Conservation (phyloP, 2,329 filamentous ascomycete genomes). For the Dryadomyces sulphureus region DNA sequence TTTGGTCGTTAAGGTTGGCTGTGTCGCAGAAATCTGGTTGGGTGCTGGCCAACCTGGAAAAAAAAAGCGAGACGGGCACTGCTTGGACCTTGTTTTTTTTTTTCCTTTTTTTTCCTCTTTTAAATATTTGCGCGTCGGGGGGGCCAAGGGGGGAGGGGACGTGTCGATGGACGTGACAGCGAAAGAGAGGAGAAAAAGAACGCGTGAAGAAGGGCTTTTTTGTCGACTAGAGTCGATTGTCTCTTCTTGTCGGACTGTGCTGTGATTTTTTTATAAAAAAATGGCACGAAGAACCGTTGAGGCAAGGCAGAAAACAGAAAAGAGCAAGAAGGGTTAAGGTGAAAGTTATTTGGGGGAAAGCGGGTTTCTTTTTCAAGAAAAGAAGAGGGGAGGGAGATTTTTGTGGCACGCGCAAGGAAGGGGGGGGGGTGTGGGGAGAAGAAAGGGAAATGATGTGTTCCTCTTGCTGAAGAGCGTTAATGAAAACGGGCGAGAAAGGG, state of each 20-base stretch:
- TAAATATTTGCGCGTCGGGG: neutral
- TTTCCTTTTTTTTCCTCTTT: neutral
- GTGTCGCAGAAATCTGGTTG: slow-evolving; percentile 43
- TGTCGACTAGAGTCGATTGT: neutral
- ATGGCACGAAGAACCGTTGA: neutral
- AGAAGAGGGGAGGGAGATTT: slow-evolving; percentile 7
- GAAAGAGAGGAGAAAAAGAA: neutral
- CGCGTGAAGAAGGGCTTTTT: neutral
- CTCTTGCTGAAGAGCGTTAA: slow-evolving; percentile 10
- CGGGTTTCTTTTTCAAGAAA: slow-evolving; percentile 10
- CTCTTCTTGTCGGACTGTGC: neutral
- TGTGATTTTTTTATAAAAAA: neutral
- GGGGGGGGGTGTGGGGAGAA: slow-evolving; percentile 7
- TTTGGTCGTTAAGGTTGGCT: slow-evolving; percentile 22
- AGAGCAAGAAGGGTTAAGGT: slow-evolving; percentile 8
- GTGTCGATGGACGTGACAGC: neutral
- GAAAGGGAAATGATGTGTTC: slow-evolving; percentile 7
- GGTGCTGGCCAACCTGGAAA: slow-evolving; percentile 24
- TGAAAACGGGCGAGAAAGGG: slow-evolving; percentile 6
- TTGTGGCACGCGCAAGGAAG: slow-evolving; percentile 10
- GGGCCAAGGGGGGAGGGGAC: too few species aligned
- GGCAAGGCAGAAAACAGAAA: slow-evolving; percentile 2
- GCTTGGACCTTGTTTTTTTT: slow-evolving; percentile 11
- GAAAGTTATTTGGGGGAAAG: slow-evolving; percentile 12
- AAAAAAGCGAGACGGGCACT: slow-evolving; percentile 33